These are phyloP conservation scores for Yamadazyma aaseri DNA, from an alignment of 1,139 yeast genomes.

Conservation along the genomic window DNA sequence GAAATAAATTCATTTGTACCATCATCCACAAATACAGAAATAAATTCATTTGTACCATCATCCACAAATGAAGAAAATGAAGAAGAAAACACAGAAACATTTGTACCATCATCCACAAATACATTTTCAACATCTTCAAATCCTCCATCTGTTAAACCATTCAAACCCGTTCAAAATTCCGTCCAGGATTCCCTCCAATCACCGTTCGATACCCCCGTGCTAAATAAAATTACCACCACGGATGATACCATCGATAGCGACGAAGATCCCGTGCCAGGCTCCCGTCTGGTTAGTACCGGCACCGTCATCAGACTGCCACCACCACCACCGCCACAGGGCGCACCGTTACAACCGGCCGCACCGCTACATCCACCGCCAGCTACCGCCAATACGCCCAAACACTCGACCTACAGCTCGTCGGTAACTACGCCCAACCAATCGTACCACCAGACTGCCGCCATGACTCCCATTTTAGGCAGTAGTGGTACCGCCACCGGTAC, in stretches of 20 bases:
- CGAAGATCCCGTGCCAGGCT: constrained; percentile 5
- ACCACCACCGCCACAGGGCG: constrained; percentile 13
- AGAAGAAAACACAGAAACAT: too few species aligned
- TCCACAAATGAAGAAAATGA: too few species aligned
- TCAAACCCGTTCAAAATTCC: too few species aligned
- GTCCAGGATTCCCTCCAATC: not conserved
- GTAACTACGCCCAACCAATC: constrained; percentile 17
- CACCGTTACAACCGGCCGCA: too few species aligned
- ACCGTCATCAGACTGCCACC: constrained; percentile 29
- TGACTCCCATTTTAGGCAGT: constrained; percentile 32
- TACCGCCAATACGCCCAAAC: constrained; percentile 13
- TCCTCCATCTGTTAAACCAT: too few species aligned
- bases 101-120: too few species aligned
- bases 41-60: too few species aligned
- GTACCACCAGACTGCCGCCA: constrained; percentile 32
- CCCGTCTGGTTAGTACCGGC: constrained; percentile 5
- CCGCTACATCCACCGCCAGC: constrained; percentile 15
- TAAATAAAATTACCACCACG: constrained; percentile 34
- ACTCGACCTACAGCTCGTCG: constrained; percentile 13
- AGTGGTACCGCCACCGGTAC: constrained; percentile 10
- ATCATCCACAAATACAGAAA: too few species aligned
- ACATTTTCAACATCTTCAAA: too few species aligned
- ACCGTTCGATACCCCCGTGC: constrained; percentile 22
- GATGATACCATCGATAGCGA: constrained; percentile 13
- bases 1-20: too few species aligned